Evolutionary conservation across 2,329 filamentous ascomycete genomes (phyloP).

Genomic region (Trichoderma oligosporum): DNA sequence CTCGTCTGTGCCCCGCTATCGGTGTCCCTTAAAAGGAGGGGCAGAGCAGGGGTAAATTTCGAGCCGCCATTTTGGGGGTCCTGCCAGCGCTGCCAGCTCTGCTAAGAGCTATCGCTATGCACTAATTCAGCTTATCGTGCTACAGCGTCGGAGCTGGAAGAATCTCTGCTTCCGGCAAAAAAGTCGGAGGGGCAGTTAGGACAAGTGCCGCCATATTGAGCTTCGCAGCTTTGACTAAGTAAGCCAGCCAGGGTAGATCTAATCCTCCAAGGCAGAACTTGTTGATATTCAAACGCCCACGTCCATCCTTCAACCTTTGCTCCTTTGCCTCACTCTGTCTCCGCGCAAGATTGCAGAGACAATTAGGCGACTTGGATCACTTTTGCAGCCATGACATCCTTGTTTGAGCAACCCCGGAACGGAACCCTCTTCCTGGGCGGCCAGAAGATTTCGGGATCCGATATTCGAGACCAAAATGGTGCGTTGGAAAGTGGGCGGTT

Average conservation of each 20-base stretch:
- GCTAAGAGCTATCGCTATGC: not conserved
- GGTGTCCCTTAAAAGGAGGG: slow-evolving; percentile 22
- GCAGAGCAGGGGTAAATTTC: slow-evolving; percentile 22
- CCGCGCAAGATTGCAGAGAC: slow-evolving; percentile 8
- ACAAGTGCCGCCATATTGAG: slow-evolving; percentile 21
- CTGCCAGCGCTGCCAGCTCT: slow-evolving; percentile 7
- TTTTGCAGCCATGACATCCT: slow-evolving; percentile 69
- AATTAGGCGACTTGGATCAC: slow-evolving; percentile 14
- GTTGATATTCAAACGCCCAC: slow-evolving; percentile 1
- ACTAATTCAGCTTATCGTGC: not conserved
- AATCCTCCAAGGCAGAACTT: slow-evolving; percentile 20
- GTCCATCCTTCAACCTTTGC: slow-evolving; percentile 11
- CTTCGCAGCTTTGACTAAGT: slow-evolving; percentile 20
- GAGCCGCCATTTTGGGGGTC: not conserved
- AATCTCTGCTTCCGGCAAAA: slow-evolving; percentile 30
- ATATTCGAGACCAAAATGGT: slow-evolving; percentile 97
- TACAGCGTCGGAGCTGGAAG: slow-evolving; percentile 26
- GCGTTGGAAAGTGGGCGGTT: slow-evolving; percentile 28
- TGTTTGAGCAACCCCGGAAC: slow-evolving; percentile 93
- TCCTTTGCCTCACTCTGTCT: slow-evolving; percentile 1
- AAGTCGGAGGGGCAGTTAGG: slow-evolving; percentile 29
- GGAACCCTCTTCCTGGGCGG: slow-evolving; percentile 96
- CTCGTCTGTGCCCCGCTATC: slow-evolving; percentile 22
- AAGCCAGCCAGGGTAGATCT: slow-evolving; percentile 18
- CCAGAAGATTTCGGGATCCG: slow-evolving; percentile 92